A percentile compares a stretch with the other conserved stretches of the same genome.
These are phyloP conservation scores for Cutaneotrichosporon dermatis DNA, from an alignment of 1,284 basidiomycete genomes.

Conservation along the genomic window DNA sequence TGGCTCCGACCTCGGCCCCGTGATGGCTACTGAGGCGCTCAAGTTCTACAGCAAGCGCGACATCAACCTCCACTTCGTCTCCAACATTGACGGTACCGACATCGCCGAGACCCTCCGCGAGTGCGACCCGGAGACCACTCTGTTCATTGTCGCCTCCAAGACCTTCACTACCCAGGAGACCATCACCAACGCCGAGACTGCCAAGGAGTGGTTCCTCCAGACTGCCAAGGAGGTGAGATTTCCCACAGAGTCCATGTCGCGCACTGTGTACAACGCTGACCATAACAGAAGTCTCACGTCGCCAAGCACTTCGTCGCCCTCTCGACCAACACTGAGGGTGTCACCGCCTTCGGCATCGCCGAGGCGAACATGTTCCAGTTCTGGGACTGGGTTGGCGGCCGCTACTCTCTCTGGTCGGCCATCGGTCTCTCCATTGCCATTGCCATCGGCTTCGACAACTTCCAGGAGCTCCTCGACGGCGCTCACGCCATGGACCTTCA, in stretches of 20 bases:
- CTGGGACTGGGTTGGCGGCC: conserved; percentile 99
- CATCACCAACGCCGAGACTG: conserved; percentile 94
- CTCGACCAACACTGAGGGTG: conserved; percentile 91
- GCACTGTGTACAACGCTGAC: not conserved
- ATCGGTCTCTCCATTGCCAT: conserved; percentile 94
- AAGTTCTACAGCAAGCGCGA: conserved; percentile 89
- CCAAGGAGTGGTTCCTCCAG: conserved; percentile 89
- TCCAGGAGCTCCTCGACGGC: conserved; percentile 80
- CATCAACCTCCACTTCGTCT: conserved; percentile 83
- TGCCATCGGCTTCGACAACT: conserved; percentile 90
- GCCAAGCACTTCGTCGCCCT: conserved; percentile 99
- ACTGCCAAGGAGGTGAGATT: conserved; percentile 63
- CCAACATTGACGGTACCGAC: conserved; percentile 98
- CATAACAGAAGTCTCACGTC: conserved; percentile 68
- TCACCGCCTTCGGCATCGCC: conserved; percentile 91
- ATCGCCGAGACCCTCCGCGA: conserved; percentile 79
- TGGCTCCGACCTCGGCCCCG: conserved; percentile 93
- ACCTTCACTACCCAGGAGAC: conserved; percentile 99
- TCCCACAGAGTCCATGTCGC: not conserved
- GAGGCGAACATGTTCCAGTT: conserved; percentile 98
- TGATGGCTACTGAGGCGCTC: conserved; percentile 98
- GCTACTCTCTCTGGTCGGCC: conserved; percentile 97
- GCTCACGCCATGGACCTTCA: conserved; percentile 98
- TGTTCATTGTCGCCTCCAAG: conserved; percentile 97
- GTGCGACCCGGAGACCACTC: conserved; percentile 86